phyloP scores from a whole-genome alignment of 2,329 filamentous ascomycete genomes.

The Tricladium varicosporioides region DNA sequence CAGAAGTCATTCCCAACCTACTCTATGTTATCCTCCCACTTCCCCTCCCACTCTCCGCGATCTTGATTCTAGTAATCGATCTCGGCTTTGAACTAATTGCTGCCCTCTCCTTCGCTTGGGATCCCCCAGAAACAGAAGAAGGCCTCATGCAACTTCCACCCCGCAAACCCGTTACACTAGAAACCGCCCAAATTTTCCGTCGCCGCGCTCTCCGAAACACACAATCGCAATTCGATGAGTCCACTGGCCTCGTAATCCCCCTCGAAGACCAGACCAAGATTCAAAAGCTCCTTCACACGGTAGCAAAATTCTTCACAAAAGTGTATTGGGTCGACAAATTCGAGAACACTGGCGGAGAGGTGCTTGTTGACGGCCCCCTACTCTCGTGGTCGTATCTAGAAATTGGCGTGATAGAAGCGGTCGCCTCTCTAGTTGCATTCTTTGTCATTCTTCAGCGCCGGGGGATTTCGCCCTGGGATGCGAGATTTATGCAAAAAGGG shows the following conservation, averaged over 20 bases:
- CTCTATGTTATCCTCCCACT: slow-evolving; percentile 56
- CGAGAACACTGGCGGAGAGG: slow-evolving; percentile 19
- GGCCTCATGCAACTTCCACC: slow-evolving; percentile 19
- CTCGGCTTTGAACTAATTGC: slow-evolving; percentile 20
- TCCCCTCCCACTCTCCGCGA: slow-evolving; percentile 48
- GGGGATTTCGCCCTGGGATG: slow-evolving; percentile 16
- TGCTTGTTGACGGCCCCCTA: slow-evolving; percentile 18
- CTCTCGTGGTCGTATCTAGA: slow-evolving; percentile 21
- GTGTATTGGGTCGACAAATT: slow-evolving; percentile 17
- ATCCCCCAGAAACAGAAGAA: slow-evolving; percentile 15
- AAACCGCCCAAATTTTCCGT: slow-evolving; percentile 18
- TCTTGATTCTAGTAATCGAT: slow-evolving; percentile 43
- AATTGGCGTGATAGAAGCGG: slow-evolving; percentile 17
- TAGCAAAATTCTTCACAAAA: slow-evolving; percentile 11
- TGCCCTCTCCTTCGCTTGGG: slow-evolving; percentile 20
- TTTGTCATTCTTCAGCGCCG: slow-evolving; percentile 15
- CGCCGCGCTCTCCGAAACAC: slow-evolving; percentile 12
- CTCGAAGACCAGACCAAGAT: slow-evolving; percentile 14
- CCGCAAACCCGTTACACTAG: slow-evolving; percentile 16
- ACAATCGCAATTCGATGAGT: slow-evolving; percentile 17
- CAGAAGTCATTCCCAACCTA: slow-evolving; percentile 56
- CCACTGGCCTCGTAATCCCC: slow-evolving; percentile 14
- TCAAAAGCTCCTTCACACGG: slow-evolving; percentile 5
- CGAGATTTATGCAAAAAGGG: slow-evolving; percentile 19
- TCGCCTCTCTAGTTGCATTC: slow-evolving; percentile 12